Conservation (phyloP, 1,284 basidiomycete species). For the Inonotus hispidus region DNA sequence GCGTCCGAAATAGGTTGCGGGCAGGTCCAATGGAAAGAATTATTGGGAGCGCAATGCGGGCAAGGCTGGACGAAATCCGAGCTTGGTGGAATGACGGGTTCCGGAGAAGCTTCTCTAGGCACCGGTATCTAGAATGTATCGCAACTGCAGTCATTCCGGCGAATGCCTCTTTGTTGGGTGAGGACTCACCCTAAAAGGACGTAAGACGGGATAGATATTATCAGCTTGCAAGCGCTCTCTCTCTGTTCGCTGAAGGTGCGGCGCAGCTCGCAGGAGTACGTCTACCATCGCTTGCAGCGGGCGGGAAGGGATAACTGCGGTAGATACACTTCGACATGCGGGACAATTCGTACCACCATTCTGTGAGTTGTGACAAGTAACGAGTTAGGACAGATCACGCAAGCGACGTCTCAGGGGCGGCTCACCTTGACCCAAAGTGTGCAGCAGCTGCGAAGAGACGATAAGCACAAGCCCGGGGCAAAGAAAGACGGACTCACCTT, state of each 20-base stretch:
- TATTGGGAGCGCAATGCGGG: conserved; percentile 62
- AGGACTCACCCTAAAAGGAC: conserved; percentile 60
- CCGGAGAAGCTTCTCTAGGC: conserved; percentile 67
- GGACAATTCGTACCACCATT: conserved; percentile 78
- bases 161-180: background rate
- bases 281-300: conserved; percentile 66
- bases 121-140: conserved; percentile 51
- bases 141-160: background rate
- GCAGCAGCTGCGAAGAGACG: conserved; percentile 49
- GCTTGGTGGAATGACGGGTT: conserved; percentile 58
- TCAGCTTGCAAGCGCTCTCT: conserved; percentile 71
- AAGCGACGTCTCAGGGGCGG: conserved; percentile 21
- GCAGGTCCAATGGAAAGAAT: conserved; percentile 67
- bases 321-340: conserved; percentile 64
- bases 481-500: conserved; percentile 43
- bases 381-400: background rate
- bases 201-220: conserved; percentile 59
- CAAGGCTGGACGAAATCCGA: conserved; percentile 65
- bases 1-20: conserved; percentile 70
- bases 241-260: conserved; percentile 55
- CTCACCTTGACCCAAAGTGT: conserved; percentile 74
- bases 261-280: conserved; percentile 56
- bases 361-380: conserved; percentile 34
- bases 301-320: conserved; percentile 60
- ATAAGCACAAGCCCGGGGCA: conserved; percentile 7